Base-by-base conservation (phyloP, 2,329 filamentous ascomycete genomes). In the Dichotomopilus funicola region DNA sequence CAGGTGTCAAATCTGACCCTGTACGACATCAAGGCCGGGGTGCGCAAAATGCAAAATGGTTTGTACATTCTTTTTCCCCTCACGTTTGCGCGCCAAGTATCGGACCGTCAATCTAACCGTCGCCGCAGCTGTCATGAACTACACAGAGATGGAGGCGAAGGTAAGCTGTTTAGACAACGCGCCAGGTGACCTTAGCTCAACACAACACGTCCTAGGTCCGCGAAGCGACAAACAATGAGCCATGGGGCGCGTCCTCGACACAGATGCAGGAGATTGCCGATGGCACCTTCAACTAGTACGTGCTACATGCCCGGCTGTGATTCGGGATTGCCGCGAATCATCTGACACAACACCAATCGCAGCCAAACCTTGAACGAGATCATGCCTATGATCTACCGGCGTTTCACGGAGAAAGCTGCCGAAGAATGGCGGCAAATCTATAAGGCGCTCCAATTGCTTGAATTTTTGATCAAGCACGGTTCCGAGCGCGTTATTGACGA, bases 401-500 rank as follows among this genome's bases (percentile, higher is more conserved):
- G 94, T 62, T 99, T 99, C 73, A 99, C 94, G 59, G 94, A 99
- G 71, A 99, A 99, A 78, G 82, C 91, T 6, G 92, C 94, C 54
- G 94, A 99, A 71, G 94, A 99, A 75, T 99, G 94, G 94, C 84
- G 94, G 63, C 94, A 99, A 72, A 99, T 99, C 68, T 99, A 99
- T 81, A 99, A 99, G 78, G 87, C 90, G 8, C 85, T 99, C 31
- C 94, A 97, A 78, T 80, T 99, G 54, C 86, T 99, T 69, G 92
- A 99, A 71, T 76, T 96, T 68, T 82, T 99, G 36, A 87, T 99
- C 74, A 99, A 99, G 78, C 94, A 99, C 71, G 94, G 94, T 60
- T 97, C 94, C 10, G 94, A 99, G 72, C 83, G 94, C 53, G 94
- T 99, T 40, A 92, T 99, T 62, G 94, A 99, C 72, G 94, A 99